Percentiles rank a stretch among this genome's conserved stretches.
These are phyloP conservation scores for Pyrenochaeta sp. DNA, from an alignment of 2,329 filamentous ascomycete species.

Conservation along the genomic window DNA sequence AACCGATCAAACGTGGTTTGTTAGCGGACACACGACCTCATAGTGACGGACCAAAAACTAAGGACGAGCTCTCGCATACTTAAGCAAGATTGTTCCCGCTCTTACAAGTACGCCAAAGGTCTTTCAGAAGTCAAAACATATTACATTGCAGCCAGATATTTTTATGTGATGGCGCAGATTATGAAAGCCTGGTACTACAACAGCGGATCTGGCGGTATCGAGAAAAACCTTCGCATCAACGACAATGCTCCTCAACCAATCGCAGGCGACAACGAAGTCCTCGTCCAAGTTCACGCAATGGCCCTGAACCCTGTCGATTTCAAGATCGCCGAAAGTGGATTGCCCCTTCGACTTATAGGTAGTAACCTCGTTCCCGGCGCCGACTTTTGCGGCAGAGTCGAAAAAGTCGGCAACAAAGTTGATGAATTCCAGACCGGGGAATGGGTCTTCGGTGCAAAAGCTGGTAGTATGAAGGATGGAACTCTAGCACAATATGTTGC, in stretches of 20 bases:
- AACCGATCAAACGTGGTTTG: no score
- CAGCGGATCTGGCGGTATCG: conserved; percentile 56
- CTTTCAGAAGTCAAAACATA: no score
- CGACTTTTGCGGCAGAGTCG: conserved; percentile 63
- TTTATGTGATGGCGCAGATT: conserved; percentile 41
- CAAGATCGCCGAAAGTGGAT: conserved; percentile 65
- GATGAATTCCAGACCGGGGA: conserved; percentile 46
- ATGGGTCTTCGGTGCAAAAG: conserved; percentile 51
- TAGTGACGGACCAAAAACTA: no score
- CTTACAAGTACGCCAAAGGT: no score
- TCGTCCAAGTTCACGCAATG: conserved; percentile 64
- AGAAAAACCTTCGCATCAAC: conserved; percentile 62
- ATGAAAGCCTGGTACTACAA: conserved; percentile 70
- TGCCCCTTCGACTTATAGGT: conserved; percentile 40
- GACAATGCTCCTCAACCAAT: conserved; percentile 53
- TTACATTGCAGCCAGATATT: no score
- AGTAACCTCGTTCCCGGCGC: conserved; percentile 54
- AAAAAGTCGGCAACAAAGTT: conserved; percentile 41
- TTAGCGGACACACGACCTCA: no score
- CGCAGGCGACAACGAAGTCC: conserved; percentile 55
- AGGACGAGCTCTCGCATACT: no score
- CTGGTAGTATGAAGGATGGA: conserved; percentile 43
- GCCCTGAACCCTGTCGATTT: conserved; percentile 71
- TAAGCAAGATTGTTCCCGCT: no score
- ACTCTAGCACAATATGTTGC: conserved; percentile 50